These are phyloP conservation scores for Kwoniella mangroviensis DNA, from an alignment of 768 basidiomycete genomes.

Conservation along the genomic window DNA sequence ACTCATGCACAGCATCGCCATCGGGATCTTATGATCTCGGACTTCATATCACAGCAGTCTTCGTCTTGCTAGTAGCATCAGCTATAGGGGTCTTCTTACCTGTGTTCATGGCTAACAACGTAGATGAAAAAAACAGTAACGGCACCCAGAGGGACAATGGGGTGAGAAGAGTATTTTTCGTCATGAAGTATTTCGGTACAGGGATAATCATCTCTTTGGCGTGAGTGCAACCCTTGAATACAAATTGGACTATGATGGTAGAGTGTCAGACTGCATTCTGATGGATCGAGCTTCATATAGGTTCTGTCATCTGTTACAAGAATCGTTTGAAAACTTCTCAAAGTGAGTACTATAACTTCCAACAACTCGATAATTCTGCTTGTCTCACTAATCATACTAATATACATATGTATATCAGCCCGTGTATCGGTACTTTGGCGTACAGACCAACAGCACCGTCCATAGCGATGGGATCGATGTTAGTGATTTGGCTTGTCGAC, in stretches of 20 bases:
- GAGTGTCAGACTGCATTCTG: too few species aligned
- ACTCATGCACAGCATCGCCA: slow-evolving; percentile 2
- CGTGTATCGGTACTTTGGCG: slow-evolving; percentile 12
- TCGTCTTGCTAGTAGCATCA: slow-evolving; percentile 13
- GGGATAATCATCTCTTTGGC: slow-evolving; percentile 12
- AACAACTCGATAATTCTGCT: too few species aligned
- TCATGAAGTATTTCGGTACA: slow-evolving; percentile 15
- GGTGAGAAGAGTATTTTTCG: slow-evolving; percentile 3
- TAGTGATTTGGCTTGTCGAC: slow-evolving; percentile 15
- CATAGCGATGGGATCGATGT: slow-evolving; percentile 18
- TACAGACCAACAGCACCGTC: slow-evolving; percentile 13
- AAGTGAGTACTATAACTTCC: slow-evolving; percentile 1
- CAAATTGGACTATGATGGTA: too few species aligned
- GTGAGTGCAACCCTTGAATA: slow-evolving; percentile 4
- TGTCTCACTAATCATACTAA: background rate
- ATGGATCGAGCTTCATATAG: background rate
- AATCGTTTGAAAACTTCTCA: slow-evolving; percentile 17
- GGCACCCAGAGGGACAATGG: background rate
- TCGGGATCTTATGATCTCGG: slow-evolving; percentile 3
- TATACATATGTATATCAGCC: background rate
- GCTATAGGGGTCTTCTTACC: slow-evolving; percentile 13
- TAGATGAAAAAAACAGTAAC: background rate
- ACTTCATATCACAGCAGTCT: slow-evolving; percentile 11
- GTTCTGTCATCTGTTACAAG: slow-evolving; percentile 16
- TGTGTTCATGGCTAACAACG: slow-evolving; percentile 3